Percentiles rank a stretch among this genome's conserved stretches.
These are phyloP conservation scores for Vaccinium myrtillus DNA, from an alignment of 148 eudicot species.

Conservation along the genomic window DNA sequence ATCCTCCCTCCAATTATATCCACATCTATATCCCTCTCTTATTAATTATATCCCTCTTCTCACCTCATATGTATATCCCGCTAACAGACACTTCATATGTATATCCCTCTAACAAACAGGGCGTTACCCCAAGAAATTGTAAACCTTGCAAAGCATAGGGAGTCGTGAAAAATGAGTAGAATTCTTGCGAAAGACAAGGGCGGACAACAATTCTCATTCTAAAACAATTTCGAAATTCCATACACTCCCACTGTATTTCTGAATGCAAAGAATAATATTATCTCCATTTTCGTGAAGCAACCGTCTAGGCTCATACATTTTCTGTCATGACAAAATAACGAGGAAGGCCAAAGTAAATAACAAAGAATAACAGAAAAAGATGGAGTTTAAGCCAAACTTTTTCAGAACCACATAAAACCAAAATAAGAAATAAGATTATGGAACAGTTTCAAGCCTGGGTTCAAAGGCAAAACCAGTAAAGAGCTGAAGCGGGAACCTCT, in stretches of 20 bases:
- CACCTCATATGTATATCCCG: too few species aligned
- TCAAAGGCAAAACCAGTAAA: constrained; percentile 96
- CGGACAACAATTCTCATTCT: not conserved
- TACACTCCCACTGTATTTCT: not conserved
- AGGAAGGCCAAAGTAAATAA: not conserved
- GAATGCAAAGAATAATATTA: constrained; percentile 16
- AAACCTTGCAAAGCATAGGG: not conserved
- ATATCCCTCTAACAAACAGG: too few species aligned
- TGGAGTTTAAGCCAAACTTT: not conserved
- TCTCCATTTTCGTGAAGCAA: constrained; percentile 18
- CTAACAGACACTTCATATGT: too few species aligned
- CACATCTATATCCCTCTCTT: too few species aligned
- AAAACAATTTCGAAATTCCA: not conserved
- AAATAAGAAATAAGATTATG: constrained; percentile 34
- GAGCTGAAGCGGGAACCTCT: constrained; percentile 94
- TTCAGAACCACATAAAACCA: not conserved
- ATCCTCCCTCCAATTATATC: too few species aligned
- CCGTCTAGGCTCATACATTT: constrained; percentile 20
- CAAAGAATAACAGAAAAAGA: not conserved
- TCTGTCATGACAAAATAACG: not conserved
- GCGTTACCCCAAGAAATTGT: not conserved
- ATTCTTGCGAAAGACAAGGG: not conserved
- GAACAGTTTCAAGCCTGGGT: constrained; percentile 77
- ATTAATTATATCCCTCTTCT: too few species aligned
- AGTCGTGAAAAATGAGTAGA: not conserved